Evolutionary conservation across 805 yeast species (phyloP).

Genomic region (Candida boleticola): DNA sequence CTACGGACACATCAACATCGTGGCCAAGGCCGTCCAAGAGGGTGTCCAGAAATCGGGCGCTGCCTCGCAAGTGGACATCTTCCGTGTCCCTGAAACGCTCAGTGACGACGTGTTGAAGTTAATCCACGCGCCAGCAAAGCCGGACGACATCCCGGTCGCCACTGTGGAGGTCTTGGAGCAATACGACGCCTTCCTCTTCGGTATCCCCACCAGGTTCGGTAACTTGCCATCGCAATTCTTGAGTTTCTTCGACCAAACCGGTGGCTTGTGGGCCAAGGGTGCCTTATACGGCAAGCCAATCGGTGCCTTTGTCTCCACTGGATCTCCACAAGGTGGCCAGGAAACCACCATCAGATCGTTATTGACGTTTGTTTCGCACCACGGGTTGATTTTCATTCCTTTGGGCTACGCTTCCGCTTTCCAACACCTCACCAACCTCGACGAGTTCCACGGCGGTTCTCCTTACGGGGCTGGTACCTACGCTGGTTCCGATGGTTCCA

Average conservation of each 20-base stretch:
- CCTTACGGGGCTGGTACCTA: constrained; percentile 28
- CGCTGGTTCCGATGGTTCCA: constrained; percentile 22
- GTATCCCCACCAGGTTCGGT: constrained; percentile 25
- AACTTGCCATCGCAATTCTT: constrained; percentile 23
- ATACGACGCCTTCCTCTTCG: constrained; percentile 26
- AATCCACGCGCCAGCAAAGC: constrained; percentile 68
- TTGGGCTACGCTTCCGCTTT: constrained; percentile 19
- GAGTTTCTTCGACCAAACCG: constrained; percentile 24
- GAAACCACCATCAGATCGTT: constrained; percentile 23
- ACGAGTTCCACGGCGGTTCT: constrained; percentile 24
- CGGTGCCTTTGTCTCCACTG: constrained; percentile 24
- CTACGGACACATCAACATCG: constrained; percentile 70
- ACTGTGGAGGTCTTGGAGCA: constrained; percentile 18
- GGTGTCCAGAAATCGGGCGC: constrained; percentile 70
- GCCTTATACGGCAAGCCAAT: constrained; percentile 22
- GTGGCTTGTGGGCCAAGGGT: constrained; percentile 22
- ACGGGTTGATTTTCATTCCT: constrained; percentile 24
- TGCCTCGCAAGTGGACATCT: constrained; percentile 60
- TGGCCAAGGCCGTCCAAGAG: constrained; percentile 66
- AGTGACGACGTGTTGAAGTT: constrained; percentile 55
- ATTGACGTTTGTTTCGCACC: constrained; percentile 22
- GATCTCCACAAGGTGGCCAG: constrained; percentile 24
- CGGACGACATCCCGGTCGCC: constrained; percentile 24
- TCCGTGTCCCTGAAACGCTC: constrained; percentile 80
- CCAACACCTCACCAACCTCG: constrained; percentile 15